A percentile compares a stretch with the other conserved stretches of the same genome.
phyloP scores from a whole-genome alignment of 2,329 filamentous ascomycete genomes.

The Sporothrix variecibatus region DNA sequence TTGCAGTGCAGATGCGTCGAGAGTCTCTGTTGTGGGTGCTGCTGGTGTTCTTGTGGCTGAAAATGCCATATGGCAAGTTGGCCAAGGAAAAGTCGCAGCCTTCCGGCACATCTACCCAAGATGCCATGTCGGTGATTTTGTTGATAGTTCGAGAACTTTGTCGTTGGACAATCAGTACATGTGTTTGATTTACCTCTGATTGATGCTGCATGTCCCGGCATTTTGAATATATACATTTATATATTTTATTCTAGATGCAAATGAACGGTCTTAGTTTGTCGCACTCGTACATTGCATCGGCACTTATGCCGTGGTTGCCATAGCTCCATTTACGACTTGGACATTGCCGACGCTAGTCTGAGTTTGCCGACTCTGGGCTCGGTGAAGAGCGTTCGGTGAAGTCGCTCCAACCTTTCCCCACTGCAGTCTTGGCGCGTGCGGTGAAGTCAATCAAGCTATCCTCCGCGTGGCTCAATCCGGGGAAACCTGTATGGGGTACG shows the following conservation, averaged over 20 bases:
- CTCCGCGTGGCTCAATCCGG: neutral
- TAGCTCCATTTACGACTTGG: neutral
- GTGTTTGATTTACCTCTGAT: neutral
- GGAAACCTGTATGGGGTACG: neutral
- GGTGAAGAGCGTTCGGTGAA: neutral
- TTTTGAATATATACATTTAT: neutral
- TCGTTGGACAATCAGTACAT: neutral
- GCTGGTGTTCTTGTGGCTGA: neutral
- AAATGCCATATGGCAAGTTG: conserved; percentile 16
- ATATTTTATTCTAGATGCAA: neutral
- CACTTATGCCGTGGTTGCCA: neutral
- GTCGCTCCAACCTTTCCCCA: neutral
- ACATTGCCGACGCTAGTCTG: conserved; percentile 13
- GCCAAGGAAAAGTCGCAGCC: conserved; percentile 19
- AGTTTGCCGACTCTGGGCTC: conserved; percentile 3
- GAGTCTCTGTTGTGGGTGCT: neutral
- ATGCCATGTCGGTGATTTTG: conserved; percentile 15
- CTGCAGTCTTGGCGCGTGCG: neutral
- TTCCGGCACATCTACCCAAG: conserved; percentile 9
- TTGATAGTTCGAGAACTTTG: neutral
- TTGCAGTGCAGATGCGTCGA: neutral
- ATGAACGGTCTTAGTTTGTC: neutral
- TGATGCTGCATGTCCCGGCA: neutral
- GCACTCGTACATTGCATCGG: neutral
- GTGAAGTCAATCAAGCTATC: neutral